phyloP scores from a whole-genome alignment of 1,284 basidiomycete species.

The Heimioporus punctisporus region DNA sequence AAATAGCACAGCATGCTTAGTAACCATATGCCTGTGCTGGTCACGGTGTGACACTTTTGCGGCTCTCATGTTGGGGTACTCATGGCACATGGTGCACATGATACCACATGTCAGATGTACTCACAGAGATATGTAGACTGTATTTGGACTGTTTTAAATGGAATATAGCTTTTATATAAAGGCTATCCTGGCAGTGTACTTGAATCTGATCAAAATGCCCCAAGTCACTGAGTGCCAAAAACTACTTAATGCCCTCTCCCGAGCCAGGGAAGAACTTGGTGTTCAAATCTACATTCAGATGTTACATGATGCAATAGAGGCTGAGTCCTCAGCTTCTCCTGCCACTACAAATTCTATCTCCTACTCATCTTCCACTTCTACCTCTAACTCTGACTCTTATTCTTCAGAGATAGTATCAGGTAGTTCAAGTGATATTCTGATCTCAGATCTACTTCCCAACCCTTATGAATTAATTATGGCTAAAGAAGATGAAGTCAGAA shows the following conservation, averaged over 20 bases:
- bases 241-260: neutral
- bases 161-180: neutral
- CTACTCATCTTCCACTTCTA: neutral
- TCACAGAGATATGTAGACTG: too few species aligned
- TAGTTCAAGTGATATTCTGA: neutral
- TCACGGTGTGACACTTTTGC: too few species aligned
- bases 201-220: neutral
- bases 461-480: neutral
- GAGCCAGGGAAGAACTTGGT: neutral
- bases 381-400: neutral
- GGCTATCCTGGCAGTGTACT: neutral
- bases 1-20: too few species aligned
- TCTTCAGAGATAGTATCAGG: neutral
- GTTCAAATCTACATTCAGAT: neutral
- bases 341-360: neutral
- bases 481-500: too few species aligned
- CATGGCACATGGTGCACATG: too few species aligned
- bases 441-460: neutral
- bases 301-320: neutral
- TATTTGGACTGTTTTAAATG: neutral
- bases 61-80: too few species aligned
- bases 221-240: neutral
- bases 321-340: neutral
- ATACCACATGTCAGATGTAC: too few species aligned
- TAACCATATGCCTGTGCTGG: too few species aligned